Evolutionary conservation across 192 early-diverging fungal genomes (phyloP), one percentile per base, ranked within the genome.

Genomic region (Phlyctochytrium bullatum): DNA sequence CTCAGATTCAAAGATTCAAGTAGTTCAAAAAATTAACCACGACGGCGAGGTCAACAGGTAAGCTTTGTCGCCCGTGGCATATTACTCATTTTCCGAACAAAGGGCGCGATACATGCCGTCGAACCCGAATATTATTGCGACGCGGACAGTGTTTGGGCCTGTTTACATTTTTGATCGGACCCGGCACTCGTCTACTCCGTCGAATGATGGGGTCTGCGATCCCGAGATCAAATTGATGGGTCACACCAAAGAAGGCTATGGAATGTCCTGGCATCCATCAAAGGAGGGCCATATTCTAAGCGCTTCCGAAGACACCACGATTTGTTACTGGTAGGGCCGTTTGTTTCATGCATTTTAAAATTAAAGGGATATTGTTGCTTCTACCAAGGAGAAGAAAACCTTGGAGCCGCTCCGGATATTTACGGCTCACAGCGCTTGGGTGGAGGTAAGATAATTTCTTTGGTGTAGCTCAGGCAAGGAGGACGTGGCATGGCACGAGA

Each of bases 121-220:
- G 71, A 94, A 99, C 69, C 91, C 93, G 6, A 89, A 97, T 71
- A 90, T 99, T 51, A 95, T 99, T 69, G 97, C 95, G 12, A 96
- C 95, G 4, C 94, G 97, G 66, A 90, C 95, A 3, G 83, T 90
- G 20, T 83, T 83, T 4, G 97, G 97, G 6, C 93, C 93, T n/a
- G 90, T 99, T 36, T 97, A 91, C 75, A 85, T 99, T 61, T 99
- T 99, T 82, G 95, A 97, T 73, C 88, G 94, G 51, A 94, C 97
- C 34, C 88, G 88, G 20, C 92, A 93, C 76, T 88, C 92, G 54
- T 88, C 84, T 34, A 86, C 80, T 47, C 94, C 96, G 0, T 79
- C 78, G 29, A 75, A 82, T 52, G 86, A 88, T 63, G 88, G 88
- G 40, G 78, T 88, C 40, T 97, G 94, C 78, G 83, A 83, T 59